Conservation (phyloP, 768 basidiomycete species). For the Ramaria rubella region DNA sequence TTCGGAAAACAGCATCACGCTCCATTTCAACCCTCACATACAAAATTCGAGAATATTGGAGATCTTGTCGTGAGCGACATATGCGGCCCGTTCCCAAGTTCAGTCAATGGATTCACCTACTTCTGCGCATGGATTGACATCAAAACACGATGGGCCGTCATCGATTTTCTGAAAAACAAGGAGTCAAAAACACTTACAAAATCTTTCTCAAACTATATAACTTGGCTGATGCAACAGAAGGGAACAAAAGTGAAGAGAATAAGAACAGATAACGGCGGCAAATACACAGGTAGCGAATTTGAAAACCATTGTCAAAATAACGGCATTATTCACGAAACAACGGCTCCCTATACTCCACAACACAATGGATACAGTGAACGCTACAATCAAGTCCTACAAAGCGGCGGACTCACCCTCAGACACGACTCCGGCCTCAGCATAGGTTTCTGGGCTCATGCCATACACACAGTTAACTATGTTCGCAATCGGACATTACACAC, state of each 20-base stretch:
- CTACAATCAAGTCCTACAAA: not conserved
- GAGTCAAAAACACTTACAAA: not conserved
- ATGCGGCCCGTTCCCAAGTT: not conserved
- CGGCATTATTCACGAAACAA: conserved; percentile 28
- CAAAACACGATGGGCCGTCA: not conserved
- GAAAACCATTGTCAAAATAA: conserved; percentile 16
- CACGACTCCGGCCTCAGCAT: not conserved
- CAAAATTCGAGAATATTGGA: not conserved
- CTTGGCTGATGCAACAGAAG: not conserved
- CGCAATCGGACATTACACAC: not conserved
- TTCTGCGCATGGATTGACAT: not conserved
- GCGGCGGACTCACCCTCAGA: not conserved
- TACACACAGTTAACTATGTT: not conserved
- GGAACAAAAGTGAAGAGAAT: not conserved
- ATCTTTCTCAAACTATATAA: not conserved
- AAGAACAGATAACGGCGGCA: not conserved
- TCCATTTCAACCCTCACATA: not conserved
- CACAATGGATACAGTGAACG: conserved; percentile 28
- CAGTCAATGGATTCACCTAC: not conserved
- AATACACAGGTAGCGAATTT: conserved; percentile 16
- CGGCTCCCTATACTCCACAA: conserved; percentile 30
- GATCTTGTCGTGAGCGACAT: not conserved
- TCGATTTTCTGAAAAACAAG: not conserved
- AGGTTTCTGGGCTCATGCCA: not conserved
- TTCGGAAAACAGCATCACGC: not conserved